Base-by-base conservation (phyloP, 768 basidiomycete genomes). In the Russula emetica region DNA sequence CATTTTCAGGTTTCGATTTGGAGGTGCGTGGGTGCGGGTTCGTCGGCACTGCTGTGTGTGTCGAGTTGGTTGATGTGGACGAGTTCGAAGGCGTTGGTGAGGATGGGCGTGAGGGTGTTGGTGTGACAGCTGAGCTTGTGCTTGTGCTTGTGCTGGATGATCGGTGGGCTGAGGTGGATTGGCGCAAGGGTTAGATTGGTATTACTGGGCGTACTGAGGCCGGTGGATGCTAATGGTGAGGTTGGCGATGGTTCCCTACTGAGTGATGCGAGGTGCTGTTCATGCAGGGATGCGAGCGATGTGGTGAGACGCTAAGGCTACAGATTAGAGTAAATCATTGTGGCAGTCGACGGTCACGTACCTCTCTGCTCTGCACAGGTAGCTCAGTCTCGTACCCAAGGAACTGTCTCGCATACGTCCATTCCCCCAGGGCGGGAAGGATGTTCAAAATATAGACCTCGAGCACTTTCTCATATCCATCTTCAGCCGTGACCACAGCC, bases 391-490 rank as follows among this genome's bases (percentile, higher is more conserved):
- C 91, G 67, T 88, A 88, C 45, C 82, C 77, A 62, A 94, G 71
- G 71, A 92, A 92, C 67, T 90, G 89, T 57, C 77, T 79, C 18
- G 86, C 88, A 69, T 91, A 90, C 22, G 86, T 85, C 91, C 91
- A 93, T 69, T 90, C 85, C 54, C 82, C 83, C 30, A 93, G 72
- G 53, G 83, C 82, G 0, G 91, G 88, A 40, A 94, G 74, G 40
- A 93, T 75, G 62, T 86, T 84, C 18, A 92, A 76, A 69, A 84
- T 85, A 73, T 93, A 94, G 13, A 90, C 72, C 67, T 92, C 90
- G 52, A 93, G 71, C 10, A 91, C 81, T 70, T 88, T 90, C 60
- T 83, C 83, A 68, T 93, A 92, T 20, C 82, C 85, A 53, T 83
- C 83, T 3, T 78, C 76, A 0, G 76, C 71, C 7, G 66, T 52